A percentile compares a stretch with the other conserved stretches of the same genome.
Evolutionary conservation across 2,329 filamentous ascomycete species (phyloP).

Genomic region (Penicillium brasilianum): DNA sequence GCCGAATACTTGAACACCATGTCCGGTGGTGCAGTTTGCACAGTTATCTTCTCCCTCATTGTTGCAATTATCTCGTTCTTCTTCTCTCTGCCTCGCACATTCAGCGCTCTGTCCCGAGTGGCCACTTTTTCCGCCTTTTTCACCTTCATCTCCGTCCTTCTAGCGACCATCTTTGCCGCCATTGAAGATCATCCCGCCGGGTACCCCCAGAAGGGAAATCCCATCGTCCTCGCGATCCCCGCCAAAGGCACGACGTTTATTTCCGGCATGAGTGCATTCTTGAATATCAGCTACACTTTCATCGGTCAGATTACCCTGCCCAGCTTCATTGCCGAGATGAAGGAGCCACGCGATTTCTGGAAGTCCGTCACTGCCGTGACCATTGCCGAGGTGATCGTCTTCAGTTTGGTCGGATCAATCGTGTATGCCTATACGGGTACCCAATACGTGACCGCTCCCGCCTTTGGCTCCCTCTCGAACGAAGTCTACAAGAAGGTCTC

Average conservation of each 20-base stretch:
- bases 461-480: conserved; percentile 81
- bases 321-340: conserved; percentile 96
- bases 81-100: conserved; percentile 83
- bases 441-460: conserved; percentile 85
- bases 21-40: conserved; percentile 73
- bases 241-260: conserved; percentile 77
- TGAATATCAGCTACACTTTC: conserved; percentile 96
- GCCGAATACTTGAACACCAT: conserved; percentile 92
- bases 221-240: conserved; percentile 71
- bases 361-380: conserved; percentile 93
- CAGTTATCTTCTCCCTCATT: conserved; percentile 77
- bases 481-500: conserved; percentile 81
- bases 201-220: conserved; percentile 66
- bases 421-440: conserved; percentile 88
- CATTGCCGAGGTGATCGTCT: conserved; percentile 83
- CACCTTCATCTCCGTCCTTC: conserved; percentile 85
- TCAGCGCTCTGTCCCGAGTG: conserved; percentile 76
- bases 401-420: conserved; percentile 78
- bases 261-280: conserved; percentile 80
- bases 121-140: conserved; percentile 81
- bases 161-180: conserved; percentile 81
- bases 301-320: conserved; percentile 94
- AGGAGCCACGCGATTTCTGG: conserved; percentile 77
- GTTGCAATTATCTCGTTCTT: conserved; percentile 76
- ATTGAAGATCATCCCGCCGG: conserved; percentile 74